Base-by-base conservation (phyloP, 2,329 filamentous ascomycete genomes). In the Pseudogymnoascus sp. region DNA sequence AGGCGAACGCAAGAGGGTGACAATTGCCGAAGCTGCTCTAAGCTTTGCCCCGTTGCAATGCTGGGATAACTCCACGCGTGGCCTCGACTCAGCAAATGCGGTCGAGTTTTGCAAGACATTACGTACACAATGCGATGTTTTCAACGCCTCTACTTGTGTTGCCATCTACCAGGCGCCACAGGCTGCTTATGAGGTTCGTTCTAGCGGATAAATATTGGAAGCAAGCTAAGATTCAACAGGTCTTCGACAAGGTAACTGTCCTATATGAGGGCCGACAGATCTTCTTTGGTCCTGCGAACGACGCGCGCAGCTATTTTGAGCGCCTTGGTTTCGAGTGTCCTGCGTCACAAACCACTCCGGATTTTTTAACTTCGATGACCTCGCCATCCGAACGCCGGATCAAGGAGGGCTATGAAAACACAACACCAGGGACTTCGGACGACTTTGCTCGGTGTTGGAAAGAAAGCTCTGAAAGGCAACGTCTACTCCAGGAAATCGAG, bases 171-270 rank as follows among this genome's bases (percentile, higher is more conserved):
- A 90, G 70, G 87, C 88, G 2, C 85, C 85, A 7, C 87, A 90
- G 62, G 84, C 82, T 26, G 88, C 90, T 64, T 89, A 88, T 70
- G 77, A 88, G 88, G 91, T 75, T 91, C 88, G 0, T 73, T 87
- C 71, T 87, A 91, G 91, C 88, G 2, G 80, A 82, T 71, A 89
- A 88, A 71, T 88, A 91, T 79, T 81, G 87, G 61, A 87, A 87
- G 77, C 83, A 86, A 71, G 86, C 86, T 26, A 85, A 83, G 67
- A 86, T 87, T 66, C 80, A 83, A 46, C 84, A 87, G 26, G 78
- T 86, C 0, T 89, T 90, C 70, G 86, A 90, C 71, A 90, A 89
- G 70, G 86, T 89, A 0, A 77, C 89, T 0, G 81, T 90, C 7
- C 78, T 90, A 3, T 86, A 89, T 59, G 81, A 85, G 64, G 87